Base-by-base conservation (phyloP, 2,329 filamentous ascomycete species). In the Didymella sp. region DNA sequence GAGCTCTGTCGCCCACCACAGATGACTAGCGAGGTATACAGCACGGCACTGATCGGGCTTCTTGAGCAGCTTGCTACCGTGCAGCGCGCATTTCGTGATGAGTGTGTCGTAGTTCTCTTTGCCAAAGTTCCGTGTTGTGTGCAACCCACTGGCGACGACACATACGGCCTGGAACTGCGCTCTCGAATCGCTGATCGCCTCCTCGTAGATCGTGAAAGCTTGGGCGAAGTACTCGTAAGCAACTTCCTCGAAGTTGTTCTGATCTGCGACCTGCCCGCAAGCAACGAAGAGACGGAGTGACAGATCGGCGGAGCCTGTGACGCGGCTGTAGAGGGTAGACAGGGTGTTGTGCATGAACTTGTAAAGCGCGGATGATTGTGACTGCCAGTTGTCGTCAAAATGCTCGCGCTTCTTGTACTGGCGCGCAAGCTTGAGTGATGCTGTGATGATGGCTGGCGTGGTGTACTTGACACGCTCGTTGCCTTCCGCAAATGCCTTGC, bases 61-160 rank as follows among this genome's bases (percentile, higher is more conserved):
- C 78, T 96, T 94, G 67, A 99, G 84, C 63, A 99, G 81, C 76
- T 98, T 99, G 79, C 93, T 97, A 17, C 95, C 94, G 73, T 99
- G 96, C 66, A 98, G 84, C 2, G 96, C 94, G 65, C 92, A 96
- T 78, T 99, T 99, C 9, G 95, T 99, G 73, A 99, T 99, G 30
- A 99, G 82, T 0, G 95, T 99, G 76, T 99, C 96, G 77, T 98
- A 99, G 73, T 98, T 99, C 78, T 99, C 95, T 75, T 94, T 93
- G 60, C 91, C 89, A 75, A 99, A 99, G 70, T 94, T 89, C 56
- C 94, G 85, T 12, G 92, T 94, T 62, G 92, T 89, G 73, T 97
- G 93, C 54, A 99, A 81, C 5, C 91, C 92, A 54, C 90, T 91
- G 2, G 94, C 92, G 70, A 99, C 92, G 35, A 97, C 89, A 67